These are phyloP conservation scores for Leptographium wingfieldii DNA, from an alignment of 2,329 filamentous ascomycete genomes.

Conservation along the genomic window DNA sequence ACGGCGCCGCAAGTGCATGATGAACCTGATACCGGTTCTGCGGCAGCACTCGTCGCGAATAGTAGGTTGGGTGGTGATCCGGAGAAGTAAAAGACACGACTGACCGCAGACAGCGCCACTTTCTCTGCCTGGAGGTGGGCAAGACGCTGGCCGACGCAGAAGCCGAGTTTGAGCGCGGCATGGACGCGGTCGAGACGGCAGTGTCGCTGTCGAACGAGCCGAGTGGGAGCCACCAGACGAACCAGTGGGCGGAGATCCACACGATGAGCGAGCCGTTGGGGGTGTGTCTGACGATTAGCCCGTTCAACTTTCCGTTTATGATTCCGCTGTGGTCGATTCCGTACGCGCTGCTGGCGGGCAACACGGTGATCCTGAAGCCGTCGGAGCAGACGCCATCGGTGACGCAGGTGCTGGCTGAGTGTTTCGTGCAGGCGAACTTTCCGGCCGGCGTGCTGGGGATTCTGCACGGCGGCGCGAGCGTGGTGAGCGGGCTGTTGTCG, in stretches of 20 bases:
- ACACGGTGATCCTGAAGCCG: conserved; percentile 73
- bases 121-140: conserved; percentile 75
- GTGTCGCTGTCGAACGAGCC: conserved; percentile 67
- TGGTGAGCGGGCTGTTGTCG: conserved; percentile 75
- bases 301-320: conserved; percentile 73
- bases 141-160: conserved; percentile 76
- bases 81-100: neutral
- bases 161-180: conserved; percentile 66
- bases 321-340: conserved; percentile 85
- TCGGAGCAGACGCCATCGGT: conserved; percentile 70
- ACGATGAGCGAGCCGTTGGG: conserved; percentile 63
- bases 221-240: conserved; percentile 63
- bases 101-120: conserved; percentile 19
- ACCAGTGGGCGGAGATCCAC: conserved; percentile 81
- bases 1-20: conserved; percentile 70
- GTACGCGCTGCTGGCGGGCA: conserved; percentile 69
- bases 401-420: conserved; percentile 72
- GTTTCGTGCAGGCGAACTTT: conserved; percentile 68
- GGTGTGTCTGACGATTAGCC: neutral
- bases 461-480: conserved; percentile 65
- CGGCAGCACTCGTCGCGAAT: conserved; percentile 74
- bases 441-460: conserved; percentile 71
- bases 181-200: conserved; percentile 74
- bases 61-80: conserved; percentile 34
- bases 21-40: conserved; percentile 68